Evolutionary conservation across 73 alveolate genomes (phyloP), one percentile per base, ranked within the genome.

Genomic region (Paramecium caudatum): DNA sequence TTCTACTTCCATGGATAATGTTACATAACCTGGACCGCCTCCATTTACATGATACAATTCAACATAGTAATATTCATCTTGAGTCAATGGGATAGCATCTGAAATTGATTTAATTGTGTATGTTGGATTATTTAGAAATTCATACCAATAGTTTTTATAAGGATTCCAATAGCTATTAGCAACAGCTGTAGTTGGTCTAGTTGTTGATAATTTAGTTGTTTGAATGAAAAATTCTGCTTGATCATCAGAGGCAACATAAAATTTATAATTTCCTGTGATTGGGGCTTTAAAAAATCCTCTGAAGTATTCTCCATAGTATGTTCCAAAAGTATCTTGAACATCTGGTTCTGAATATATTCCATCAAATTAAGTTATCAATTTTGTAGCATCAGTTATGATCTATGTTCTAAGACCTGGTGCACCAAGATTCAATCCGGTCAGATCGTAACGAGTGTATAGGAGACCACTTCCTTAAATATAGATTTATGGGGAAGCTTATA

Each of bases 221-320:
- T 74, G 41, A 5, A 74, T 74, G 17, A 37, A 74, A 6, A 74
- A 17, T 39, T 27, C 3, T 6, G 88, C 68, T 8, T 65, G 41
- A 74, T 74, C 63, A 74, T 74, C 88, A 33, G 88, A 36, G 3
- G 88, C 63, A 7, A 74, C 4, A 74, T 74, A 74, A 25, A 74
- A 74, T 41, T 19, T 74, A 43, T 74, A 74, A 39, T 9, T 21
- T 39, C 88, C 88, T 7, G 88, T 74, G 15, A 25, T 15, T 4
- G 88, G 88, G 8, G 88, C 88, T 10, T 74, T 74, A 1, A 74
- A 74, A 6, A 36, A 74, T 4, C 88, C 88, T 74, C 88, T 39
- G 17, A 39, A 74, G 16, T 74, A 74, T 43, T 74, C 48, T 19
- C 88, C 88, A 74, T 74, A 74, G 3, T 74, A 39, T 74, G 48